Evolutionary conservation across 2,329 filamentous ascomycete species (phyloP).

Genomic region (Colletotrichum camelliae): DNA sequence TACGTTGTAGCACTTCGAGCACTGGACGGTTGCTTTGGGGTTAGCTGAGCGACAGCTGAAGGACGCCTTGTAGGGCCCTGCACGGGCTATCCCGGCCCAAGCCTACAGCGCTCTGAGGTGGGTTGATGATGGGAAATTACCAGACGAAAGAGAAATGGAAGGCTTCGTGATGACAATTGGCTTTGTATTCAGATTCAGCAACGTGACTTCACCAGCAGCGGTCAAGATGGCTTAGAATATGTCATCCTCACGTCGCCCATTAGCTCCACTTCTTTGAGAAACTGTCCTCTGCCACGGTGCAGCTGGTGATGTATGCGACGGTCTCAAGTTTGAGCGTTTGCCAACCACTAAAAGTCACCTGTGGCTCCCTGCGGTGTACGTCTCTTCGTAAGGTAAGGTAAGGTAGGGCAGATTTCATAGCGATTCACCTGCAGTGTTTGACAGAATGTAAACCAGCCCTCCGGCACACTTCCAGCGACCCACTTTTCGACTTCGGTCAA

Average conservation of each 20-base stretch:
- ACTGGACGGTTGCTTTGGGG: background rate
- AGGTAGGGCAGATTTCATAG: background rate
- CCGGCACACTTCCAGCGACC: background rate
- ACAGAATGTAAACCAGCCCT: background rate
- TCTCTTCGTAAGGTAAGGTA: background rate
- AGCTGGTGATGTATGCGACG: background rate
- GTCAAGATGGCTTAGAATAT: background rate
- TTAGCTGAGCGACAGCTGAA: conserved; percentile 6
- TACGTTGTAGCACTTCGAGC: conserved; percentile 14
- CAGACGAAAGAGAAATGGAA: background rate
- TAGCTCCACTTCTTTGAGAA: background rate
- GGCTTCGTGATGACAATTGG: background rate
- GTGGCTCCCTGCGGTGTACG: background rate
- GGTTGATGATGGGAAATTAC: background rate
- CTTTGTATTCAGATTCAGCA: background rate
- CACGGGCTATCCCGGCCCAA: background rate
- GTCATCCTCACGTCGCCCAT: background rate
- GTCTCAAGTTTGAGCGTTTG: background rate
- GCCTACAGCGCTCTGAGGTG: background rate
- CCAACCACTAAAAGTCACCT: background rate
- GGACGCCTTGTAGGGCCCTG: background rate
- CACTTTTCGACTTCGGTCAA: conserved; percentile 8
- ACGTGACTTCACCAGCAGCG: background rate
- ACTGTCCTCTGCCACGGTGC: background rate
- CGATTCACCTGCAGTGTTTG: background rate